Evolutionary conservation across 768 basidiomycete genomes (phyloP), one percentile per base, ranked within the genome.

Genomic region (Hygrocybe punicea): DNA sequence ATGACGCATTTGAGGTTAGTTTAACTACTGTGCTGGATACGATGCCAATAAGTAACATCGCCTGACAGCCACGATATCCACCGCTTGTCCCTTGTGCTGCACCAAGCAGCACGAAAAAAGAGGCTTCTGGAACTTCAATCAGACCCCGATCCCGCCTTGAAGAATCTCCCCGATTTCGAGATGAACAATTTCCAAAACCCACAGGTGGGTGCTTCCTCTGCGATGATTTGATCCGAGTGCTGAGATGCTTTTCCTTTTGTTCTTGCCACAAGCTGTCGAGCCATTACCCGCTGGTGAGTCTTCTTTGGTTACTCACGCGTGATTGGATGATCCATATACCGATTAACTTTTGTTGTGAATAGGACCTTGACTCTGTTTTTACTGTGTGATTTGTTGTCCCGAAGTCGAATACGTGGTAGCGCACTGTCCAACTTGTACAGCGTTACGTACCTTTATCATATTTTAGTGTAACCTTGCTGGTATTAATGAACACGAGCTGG

Each of bases 221-320:
- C 14, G n/a, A 2, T 47, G 17, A 40, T 47, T 14, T 47, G 11
- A 17, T 47, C 11, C 23, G 17, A 23, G 6, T 47, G 17, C n/a
- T 47, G 45, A 13, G 4, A 13, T 47, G 29, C 45, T 47, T n/a
- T 13, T 7, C n/a, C n/a, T n/a, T n/a, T n/a, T n/a, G n/a, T n/a
- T n/a, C n/a, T n/a, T n/a, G n/a, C n/a, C n/a, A n/a, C n/a, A n/a
- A 47, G 45, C 45, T 47, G 17, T 47, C 45, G 45, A 47, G 45
- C 13, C n/a, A 19, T 13, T 5, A 47, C 5, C 45, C 45, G 6
- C 23, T 47, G 45, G 29, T 29, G 29, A 29, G 45, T 47, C n/a
- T n/a, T n/a, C n/a, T n/a, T n/a, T n/a, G n/a, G n/a, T n/a, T n/a
- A n/a, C n/a, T n/a, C n/a, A 47, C 23, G 45, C 19, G 39, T 40